These are phyloP conservation scores for Podospora bellae-mahoneyi DNA, from an alignment of 495 filamentous ascomycete genomes.

Conservation along the genomic window DNA sequence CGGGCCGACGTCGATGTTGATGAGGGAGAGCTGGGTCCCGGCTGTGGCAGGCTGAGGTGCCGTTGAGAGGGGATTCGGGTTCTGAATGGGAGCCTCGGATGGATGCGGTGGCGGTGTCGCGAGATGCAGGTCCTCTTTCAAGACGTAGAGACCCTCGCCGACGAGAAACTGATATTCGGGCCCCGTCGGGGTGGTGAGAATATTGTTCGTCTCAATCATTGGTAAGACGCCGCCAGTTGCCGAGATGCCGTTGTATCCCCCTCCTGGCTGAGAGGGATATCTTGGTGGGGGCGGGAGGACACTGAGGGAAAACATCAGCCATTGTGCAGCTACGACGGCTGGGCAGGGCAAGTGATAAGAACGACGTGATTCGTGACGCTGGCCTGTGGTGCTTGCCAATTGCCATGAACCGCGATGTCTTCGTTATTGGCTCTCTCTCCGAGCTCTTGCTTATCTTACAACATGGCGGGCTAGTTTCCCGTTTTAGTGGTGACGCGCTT, in stretches of 20 bases:
- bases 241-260: slow-evolving; percentile 57
- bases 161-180: slow-evolving; percentile 80
- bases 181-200: slow-evolving; percentile 71
- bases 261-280: slow-evolving; percentile 63
- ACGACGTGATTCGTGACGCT: background rate
- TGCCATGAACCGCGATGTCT: background rate
- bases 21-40: slow-evolving; percentile 81
- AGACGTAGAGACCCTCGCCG: slow-evolving; percentile 89
- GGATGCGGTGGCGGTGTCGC: slow-evolving; percentile 94
- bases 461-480: slow-evolving; percentile 21
- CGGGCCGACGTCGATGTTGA: slow-evolving; percentile 61
- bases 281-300: slow-evolving; percentile 79
- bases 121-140: slow-evolving; percentile 85
- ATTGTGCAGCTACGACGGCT: background rate
- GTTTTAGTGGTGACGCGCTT: background rate
- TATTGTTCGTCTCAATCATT: slow-evolving; percentile 89
- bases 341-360: background rate
- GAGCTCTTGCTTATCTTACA: slow-evolving; percentile 23
- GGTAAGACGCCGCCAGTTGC: slow-evolving; percentile 60
- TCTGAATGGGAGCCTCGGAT: slow-evolving; percentile 79
- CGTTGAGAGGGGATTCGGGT: slow-evolving; percentile 86
- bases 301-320: slow-evolving; percentile 44
- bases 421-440: background rate
- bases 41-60: slow-evolving; percentile 72
- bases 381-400: background rate